Percentiles rank a stretch among this genome's conserved stretches.
phyloP scores from a whole-genome alignment of 768 basidiomycete genomes.

The Suillus bovinus region DNA sequence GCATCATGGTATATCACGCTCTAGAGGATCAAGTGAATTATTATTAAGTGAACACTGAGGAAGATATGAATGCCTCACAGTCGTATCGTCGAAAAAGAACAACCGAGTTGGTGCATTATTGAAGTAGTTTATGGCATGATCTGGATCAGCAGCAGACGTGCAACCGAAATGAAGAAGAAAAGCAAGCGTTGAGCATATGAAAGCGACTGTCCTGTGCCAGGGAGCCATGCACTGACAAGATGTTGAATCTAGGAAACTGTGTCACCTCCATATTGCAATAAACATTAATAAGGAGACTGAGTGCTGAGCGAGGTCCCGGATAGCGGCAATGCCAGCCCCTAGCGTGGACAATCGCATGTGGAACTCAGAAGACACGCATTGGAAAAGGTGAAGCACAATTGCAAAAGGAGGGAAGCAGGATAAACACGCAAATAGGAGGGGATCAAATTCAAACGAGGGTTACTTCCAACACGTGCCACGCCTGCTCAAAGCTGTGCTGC shows the following conservation, averaged over 20 bases:
- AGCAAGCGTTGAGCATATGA: constrained; percentile 26
- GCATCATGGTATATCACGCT: constrained; percentile 83
- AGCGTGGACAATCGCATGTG: too few species aligned
- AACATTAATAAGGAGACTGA: too few species aligned
- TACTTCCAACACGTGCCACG: too few species aligned
- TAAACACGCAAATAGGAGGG: too few species aligned
- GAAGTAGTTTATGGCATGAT: constrained; percentile 54
- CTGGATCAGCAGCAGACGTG: constrained; percentile 45
- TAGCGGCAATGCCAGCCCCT: too few species aligned
- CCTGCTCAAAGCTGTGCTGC: too few species aligned
- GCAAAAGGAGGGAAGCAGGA: too few species aligned
- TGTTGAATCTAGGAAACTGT: not conserved
- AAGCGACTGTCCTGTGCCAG: constrained; percentile 27
- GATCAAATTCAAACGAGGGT: too few species aligned
- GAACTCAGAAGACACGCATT: too few species aligned
- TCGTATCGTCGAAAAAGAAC: constrained; percentile 93
- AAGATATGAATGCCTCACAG: constrained; percentile 52
- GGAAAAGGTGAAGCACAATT: too few species aligned
- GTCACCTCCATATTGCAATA: too few species aligned
- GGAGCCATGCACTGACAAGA: constrained; percentile 31
- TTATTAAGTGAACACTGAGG: not conserved
- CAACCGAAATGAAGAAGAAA: constrained; percentile 23
- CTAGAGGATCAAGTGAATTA: constrained; percentile 31
- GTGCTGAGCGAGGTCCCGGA: too few species aligned
- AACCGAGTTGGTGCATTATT: constrained; percentile 71